Evolutionary conservation across 177 flowering plant genomes (phyloP), one percentile per base, ranked within the genome.

Genomic region (Telopea speciosissima): DNA sequence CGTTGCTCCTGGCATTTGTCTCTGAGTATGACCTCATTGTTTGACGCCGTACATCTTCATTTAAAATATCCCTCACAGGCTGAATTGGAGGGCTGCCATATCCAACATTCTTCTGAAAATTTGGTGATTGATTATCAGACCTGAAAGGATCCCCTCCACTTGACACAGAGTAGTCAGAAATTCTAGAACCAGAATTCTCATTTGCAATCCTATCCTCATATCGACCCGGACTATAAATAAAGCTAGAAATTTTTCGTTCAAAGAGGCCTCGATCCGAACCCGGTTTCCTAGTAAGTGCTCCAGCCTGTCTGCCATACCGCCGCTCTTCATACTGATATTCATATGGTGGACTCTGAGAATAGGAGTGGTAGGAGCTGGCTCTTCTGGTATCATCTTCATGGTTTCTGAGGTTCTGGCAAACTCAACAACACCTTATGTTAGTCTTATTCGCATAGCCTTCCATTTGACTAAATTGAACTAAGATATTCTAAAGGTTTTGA

Each of bases 331-430:
- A 96, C 65, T 96, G 97, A 80, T 87, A 80, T 70, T 93, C 99
- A 83, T 96, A 96, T 49, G 99, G 99, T 63, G 99, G 99, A 77
- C 99, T 96, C 76, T 96, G 99, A 63, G 99, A 96, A 78, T 82
- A 96, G 52, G 99, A 96, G 77, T 96, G 99, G 79, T 93, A 96
- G 31, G 99, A 96, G 75, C 98, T 93, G 73, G 99, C 98, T 68
- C 98, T 87, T 80, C 97, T 79, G 45, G 79, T 81, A 42, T 89
- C 93, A 68, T 86, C 92, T 76, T 86, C 97, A 67, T 64, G 76
- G 79, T 76, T 84, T 72, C 72, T 83, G 24, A 70, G 75, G 76
- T 74, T 81, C 97, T 90, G 85, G 61, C 45, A 80, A 60, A 49
- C 70, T 25, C 40, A 72, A 24, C 22, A 58, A 36, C 36, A 73